Conservation (phyloP, 1,139 yeast species). For the Taphrina communis region DNA sequence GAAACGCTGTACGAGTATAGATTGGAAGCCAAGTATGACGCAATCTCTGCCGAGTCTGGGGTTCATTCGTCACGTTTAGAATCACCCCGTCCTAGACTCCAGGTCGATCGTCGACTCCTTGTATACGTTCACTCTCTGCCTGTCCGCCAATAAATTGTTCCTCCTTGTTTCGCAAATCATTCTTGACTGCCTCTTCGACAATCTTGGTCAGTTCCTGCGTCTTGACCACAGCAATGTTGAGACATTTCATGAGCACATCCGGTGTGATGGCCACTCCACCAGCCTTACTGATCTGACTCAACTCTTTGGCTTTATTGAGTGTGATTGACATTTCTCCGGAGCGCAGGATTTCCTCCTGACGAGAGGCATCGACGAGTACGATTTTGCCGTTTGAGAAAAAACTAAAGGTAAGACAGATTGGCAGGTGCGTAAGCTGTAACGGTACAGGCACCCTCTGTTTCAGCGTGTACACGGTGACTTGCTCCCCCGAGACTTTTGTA, state of each 20-base stretch:
- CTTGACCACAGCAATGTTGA: slow-evolving; percentile 66
- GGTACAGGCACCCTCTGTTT: slow-evolving; percentile 86
- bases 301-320: slow-evolving; percentile 83
- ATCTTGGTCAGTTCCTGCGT: slow-evolving; percentile 70
- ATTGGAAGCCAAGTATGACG: too few species aligned
- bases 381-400: slow-evolving; percentile 61
- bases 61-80: too few species aligned
- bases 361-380: slow-evolving; percentile 75
- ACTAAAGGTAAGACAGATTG: slow-evolving; percentile 87
- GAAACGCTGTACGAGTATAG: too few species aligned
- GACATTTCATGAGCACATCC: slow-evolving; percentile 67
- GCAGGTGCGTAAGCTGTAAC: slow-evolving; percentile 82
- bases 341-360: slow-evolving; percentile 75
- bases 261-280: slow-evolving; percentile 92
- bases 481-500: slow-evolving; percentile 68
- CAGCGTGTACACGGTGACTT: slow-evolving; percentile 61
- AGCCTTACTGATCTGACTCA: slow-evolving; percentile 85
- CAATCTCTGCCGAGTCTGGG: too few species aligned
- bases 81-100: not conserved
- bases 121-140: slow-evolving; percentile 46
- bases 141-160: slow-evolving; percentile 43
- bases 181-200: slow-evolving; percentile 63
- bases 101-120: slow-evolving; percentile 26
- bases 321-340: slow-evolving; percentile 85
- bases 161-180: slow-evolving; percentile 56